Conservation (phyloP, 345 rosid species). For the Gossypium stocksii region DNA sequence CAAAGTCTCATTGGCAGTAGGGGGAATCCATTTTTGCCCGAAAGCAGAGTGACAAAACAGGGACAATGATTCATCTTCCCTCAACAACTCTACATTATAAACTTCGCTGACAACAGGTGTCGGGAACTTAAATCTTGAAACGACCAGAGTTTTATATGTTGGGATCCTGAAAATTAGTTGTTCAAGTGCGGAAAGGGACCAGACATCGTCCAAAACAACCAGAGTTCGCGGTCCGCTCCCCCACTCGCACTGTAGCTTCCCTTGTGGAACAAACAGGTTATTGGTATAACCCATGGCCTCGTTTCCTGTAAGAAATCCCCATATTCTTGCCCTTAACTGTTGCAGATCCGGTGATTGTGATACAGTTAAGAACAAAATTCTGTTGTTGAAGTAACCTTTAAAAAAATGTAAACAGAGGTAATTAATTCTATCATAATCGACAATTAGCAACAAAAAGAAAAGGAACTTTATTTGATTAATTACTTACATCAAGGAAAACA, state of each 20-base stretch:
- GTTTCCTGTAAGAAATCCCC: slow-evolving; percentile 37
- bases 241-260: slow-evolving; percentile 35
- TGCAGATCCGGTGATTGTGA: slow-evolving; percentile 79
- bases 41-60: slow-evolving; percentile 78
- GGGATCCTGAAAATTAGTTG: slow-evolving; percentile 43
- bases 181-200: slow-evolving; percentile 57
- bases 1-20: slow-evolving; percentile 37
- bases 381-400: slow-evolving; percentile 49
- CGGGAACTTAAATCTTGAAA: slow-evolving; percentile 63
- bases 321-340: slow-evolving; percentile 38
- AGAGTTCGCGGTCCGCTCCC: slow-evolving; percentile 27
- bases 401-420: slow-evolving; percentile 11
- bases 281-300: slow-evolving; percentile 24
- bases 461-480: neutral
- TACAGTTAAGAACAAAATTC: slow-evolving; percentile 65
- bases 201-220: slow-evolving; percentile 85
- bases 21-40: slow-evolving; percentile 55
- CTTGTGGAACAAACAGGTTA: slow-evolving; percentile 21
- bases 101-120: slow-evolving; percentile 23
- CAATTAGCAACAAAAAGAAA: neutral
- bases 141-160: slow-evolving; percentile 69
- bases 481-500: slow-evolving; percentile 30
- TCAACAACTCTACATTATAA: slow-evolving; percentile 62
- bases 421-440: neutral
- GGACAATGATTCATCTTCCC: slow-evolving; percentile 53